phyloP scores from a whole-genome alignment of 495 filamentous ascomycete genomes.

The Annulohypoxylon nitens region DNA sequence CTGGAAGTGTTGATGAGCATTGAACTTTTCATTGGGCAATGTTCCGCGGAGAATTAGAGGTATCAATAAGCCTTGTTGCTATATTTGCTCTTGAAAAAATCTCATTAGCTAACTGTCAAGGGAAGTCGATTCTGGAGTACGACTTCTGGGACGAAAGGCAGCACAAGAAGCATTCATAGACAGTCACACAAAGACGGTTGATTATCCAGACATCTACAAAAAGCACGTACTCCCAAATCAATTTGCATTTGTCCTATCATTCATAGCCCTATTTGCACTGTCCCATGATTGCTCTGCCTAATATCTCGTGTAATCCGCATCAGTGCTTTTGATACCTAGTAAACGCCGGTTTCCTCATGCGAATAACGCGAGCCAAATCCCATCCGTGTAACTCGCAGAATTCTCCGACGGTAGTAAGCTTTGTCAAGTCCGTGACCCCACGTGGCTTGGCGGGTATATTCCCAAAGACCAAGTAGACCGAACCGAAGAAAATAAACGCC shows the following conservation, averaged over 20 bases:
- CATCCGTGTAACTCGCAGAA: slow-evolving; percentile 1
- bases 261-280: background rate
- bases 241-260: background rate
- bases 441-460: slow-evolving; percentile 20
- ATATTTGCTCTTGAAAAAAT: too few species aligned
- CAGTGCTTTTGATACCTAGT: slow-evolving; percentile 21
- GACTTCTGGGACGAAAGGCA: too few species aligned
- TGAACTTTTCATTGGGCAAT: too few species aligned
- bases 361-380: slow-evolving; percentile 9
- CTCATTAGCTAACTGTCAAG: too few species aligned
- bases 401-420: background rate
- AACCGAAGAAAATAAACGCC: slow-evolving; percentile 7
- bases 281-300: slow-evolving; percentile 6
- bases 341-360: slow-evolving; percentile 27
- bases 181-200: background rate
- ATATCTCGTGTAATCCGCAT: background rate
- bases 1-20: too few species aligned
- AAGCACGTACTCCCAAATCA: background rate
- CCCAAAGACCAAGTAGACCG: slow-evolving; percentile 5
- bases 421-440: slow-evolving; percentile 7
- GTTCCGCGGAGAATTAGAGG: too few species aligned
- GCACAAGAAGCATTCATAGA: background rate
- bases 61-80: too few species aligned
- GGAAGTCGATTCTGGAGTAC: too few species aligned
- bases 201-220: background rate